Base-by-base conservation (phyloP, 1,284 basidiomycete species). In the Boletus sp. region DNA sequence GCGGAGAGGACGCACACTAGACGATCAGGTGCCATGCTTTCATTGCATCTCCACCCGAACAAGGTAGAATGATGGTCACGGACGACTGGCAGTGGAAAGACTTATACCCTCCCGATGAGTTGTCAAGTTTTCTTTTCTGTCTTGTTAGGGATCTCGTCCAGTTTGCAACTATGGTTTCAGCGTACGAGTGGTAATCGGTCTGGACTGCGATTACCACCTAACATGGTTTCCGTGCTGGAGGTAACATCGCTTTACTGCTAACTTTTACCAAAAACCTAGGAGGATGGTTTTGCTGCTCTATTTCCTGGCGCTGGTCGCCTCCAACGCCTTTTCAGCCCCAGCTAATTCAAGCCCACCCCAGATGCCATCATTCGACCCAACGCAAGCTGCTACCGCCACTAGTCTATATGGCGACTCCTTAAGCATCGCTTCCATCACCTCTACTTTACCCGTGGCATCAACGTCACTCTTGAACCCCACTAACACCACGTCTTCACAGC, bases 251-350 rank as follows among this genome's bases (percentile, higher is more conserved):
- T 39, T 39, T 9, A 27, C 12, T 12, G 8, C 39, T 38, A 6
- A 36, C 19, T 16, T 41, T 30, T 29, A 33, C 12, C 16, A 30
- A 37, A 27, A 16, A 17, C 8, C 7, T 20, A 26, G 20, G 27
- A 39, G 10, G 30, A 64, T 64, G 62, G 6, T 33, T 22, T 7
- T 34, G 6, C n/a, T 26, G 23, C 9, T 57, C 22, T 46, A 7
- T 45, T n/a, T 50, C 4, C 22, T 59, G 29, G 62, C 53, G 56
- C 60, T 61, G 50, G 56, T 48, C 49, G 56, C 48, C 36, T 26
- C 4, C 27, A 38, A 26, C 8, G 37, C 29, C 2, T 9, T 50
- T 26, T 49, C 51, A 30, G 51, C 53, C 5, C 59, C 60, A 30
- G 35, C 46, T 16, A 40, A 37, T 19, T 46, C 45, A 8, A 52